phyloP scores from a whole-genome alignment of 1,284 basidiomycete genomes.

The Neonothopanus nambi region DNA sequence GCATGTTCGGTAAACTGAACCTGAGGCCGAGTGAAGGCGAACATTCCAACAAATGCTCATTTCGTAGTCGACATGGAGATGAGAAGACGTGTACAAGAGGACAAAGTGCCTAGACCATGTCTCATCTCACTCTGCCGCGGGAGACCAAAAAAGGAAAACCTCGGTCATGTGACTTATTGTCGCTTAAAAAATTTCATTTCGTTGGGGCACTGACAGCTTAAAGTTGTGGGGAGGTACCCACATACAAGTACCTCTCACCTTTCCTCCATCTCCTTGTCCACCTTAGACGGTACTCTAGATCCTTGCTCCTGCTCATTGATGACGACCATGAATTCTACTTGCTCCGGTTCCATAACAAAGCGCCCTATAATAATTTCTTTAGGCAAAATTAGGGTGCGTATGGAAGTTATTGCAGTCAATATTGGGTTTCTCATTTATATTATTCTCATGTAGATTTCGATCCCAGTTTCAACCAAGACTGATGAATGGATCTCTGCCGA shows the following conservation, averaged over 20 bases:
- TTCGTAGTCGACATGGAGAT: no score
- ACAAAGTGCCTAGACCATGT: no score
- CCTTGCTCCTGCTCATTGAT: conserved; percentile 10
- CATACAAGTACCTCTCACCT: neutral
- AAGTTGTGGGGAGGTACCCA: neutral
- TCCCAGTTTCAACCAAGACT: conserved; percentile 76
- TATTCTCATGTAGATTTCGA: conserved; percentile 62
- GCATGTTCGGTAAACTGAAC: no score
- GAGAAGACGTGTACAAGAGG: no score
- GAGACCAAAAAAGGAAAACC: no score
- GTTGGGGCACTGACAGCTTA: neutral
- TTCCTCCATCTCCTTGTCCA: neutral
- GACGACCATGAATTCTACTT: conserved; percentile 3
- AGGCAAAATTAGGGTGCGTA: conserved; percentile 67
- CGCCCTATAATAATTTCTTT: conserved; percentile 66
- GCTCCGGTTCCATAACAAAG: conserved; percentile 40
- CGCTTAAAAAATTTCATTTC: no score
- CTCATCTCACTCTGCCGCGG: no score
- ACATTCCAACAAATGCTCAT: no score
- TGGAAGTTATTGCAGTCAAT: conserved; percentile 20
- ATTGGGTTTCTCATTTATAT: conserved; percentile 15
- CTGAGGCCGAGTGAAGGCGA: no score
- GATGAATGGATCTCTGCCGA: conserved; percentile 90
- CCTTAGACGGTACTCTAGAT: neutral
- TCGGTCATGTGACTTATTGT: no score